A percentile compares a stretch with the other conserved stretches of the same genome.
Evolutionary conservation across 2,329 filamentous ascomycete genomes (phyloP).

Genomic region (Aspergillus spinulosporus): DNA sequence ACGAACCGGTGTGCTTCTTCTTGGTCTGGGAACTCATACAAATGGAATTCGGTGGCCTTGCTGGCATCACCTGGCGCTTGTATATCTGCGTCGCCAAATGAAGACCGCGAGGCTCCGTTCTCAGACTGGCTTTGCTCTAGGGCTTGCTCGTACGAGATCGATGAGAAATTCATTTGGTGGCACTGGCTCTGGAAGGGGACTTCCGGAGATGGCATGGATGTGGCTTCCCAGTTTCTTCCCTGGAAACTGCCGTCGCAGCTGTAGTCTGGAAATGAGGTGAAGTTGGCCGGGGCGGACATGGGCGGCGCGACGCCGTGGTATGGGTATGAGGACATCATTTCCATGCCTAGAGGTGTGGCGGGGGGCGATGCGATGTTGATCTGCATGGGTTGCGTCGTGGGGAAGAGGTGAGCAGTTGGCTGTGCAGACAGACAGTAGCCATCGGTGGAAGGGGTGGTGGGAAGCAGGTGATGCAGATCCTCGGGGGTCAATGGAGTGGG

Average conservation of each 20-base stretch:
- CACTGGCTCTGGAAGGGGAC: conserved; percentile 35
- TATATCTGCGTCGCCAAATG: conserved; percentile 35
- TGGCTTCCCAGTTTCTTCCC: conserved; percentile 44
- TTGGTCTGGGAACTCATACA: conserved; percentile 48
- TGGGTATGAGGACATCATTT: conserved; percentile 40
- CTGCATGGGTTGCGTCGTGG: conserved; percentile 42
- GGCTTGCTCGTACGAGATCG: conserved; percentile 41
- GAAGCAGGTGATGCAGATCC: conserved; percentile 44
- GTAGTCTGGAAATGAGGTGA: conserved; percentile 45
- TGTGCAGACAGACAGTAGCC: conserved; percentile 41
- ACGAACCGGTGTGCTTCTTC: conserved; percentile 44
- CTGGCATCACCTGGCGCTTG: conserved; percentile 31
- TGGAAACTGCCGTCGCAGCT: conserved; percentile 41
- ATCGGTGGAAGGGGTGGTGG: conserved; percentile 40
- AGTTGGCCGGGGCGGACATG: conserved; percentile 47
- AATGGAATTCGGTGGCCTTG: conserved; percentile 44
- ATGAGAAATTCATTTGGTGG: conserved; percentile 38
- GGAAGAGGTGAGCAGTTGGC: conserved; percentile 37
- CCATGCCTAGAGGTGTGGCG: conserved; percentile 42
- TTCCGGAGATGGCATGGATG: conserved; percentile 45
- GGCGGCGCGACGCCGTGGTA: conserved; percentile 41
- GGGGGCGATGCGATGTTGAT: conserved; percentile 47
- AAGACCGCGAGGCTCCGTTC: conserved; percentile 35
- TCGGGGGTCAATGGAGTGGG: conserved; percentile 48
- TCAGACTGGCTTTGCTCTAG: conserved; percentile 31